Base-by-base conservation (phyloP, 2,329 filamentous ascomycete species). In the Emmonsiellopsis sp. region DNA sequence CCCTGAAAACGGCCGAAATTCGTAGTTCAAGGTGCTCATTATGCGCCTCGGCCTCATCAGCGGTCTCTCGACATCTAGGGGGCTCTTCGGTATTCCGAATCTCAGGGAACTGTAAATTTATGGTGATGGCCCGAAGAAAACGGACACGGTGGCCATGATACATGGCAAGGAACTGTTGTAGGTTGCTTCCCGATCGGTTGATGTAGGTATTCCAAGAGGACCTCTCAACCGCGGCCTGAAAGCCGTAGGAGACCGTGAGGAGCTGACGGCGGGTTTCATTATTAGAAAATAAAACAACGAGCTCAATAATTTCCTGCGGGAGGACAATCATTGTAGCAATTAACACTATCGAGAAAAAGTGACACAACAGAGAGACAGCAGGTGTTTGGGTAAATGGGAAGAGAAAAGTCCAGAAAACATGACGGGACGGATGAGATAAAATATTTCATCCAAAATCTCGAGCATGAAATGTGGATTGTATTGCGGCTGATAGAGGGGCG, bases 241-340 rank as follows among this genome's bases (percentile, higher is more conserved):
- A 53, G 34, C 17, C 8, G n/a, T 39, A 50, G 4, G 54, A 55
- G 44, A 55, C 54, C 2, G 54, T 55, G 31, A 50, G 50, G 8
- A 55, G 27, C 42, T 31, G 45, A 43, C 17, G 17, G 11, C 50
- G n/a, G 39, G 39, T 42, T 2, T n/a, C 9, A 42, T 42, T n/a
- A 36, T 36, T 17, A 9, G 45, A 21, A 48, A 45, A 46, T 6
- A 10, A 11, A n/a, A 53, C 50, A 21, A 55, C 53, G 36, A 13
- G 40, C 8, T 53, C 45, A 21, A 55, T 27, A 2, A 55, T 49
- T 42, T 55, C 54, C 17, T 37, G 51, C 9, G 50, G 51, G 9
- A 53, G 32, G 8, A n/a, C 7, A 17, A 8, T 43, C 43, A 53
- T 53, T 42, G 39, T 14, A n/a, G 4, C 17, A 17, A 17, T 17